Percentiles rank a stretch among this genome's conserved stretches.
Evolutionary conservation across 805 yeast genomes (phyloP).

Genomic region (Candida berthetii): DNA sequence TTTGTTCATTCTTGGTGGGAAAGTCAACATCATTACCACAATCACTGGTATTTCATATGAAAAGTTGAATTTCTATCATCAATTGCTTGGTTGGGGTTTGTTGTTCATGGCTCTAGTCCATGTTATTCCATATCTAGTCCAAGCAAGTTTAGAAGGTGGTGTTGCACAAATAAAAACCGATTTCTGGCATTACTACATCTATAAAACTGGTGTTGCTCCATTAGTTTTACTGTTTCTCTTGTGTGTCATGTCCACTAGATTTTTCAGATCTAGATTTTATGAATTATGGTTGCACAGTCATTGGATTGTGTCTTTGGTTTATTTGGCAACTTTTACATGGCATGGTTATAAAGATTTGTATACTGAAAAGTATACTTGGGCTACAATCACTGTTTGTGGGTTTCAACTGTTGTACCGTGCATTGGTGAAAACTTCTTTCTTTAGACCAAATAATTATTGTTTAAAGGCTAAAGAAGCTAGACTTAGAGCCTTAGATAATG

Average conservation of each 20-base stretch:
- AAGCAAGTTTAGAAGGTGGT: conserved; percentile 45
- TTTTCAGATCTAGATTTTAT: conserved; percentile 32
- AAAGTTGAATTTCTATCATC: conserved; percentile 45
- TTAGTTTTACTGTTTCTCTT: conserved; percentile 35
- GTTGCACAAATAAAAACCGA: conserved; percentile 13
- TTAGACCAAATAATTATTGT: conserved; percentile 32
- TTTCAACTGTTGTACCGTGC: conserved; percentile 42
- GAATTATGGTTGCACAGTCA: conserved; percentile 46
- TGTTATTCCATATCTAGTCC: conserved; percentile 42
- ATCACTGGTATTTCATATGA: conserved; percentile 51
- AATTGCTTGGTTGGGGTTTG: conserved; percentile 31
- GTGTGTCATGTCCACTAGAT: conserved; percentile 35
- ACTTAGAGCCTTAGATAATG: conserved; percentile 15
- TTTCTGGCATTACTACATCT: conserved; percentile 17
- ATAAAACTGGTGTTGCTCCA: conserved; percentile 41
- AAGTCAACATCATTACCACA: conserved; percentile 40
- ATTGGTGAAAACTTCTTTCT: conserved; percentile 35
- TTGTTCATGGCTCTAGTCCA: conserved; percentile 41
- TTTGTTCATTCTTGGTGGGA: conserved; percentile 43
- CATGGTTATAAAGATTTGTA: conserved; percentile 32
- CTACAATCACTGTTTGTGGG: conserved; percentile 45
- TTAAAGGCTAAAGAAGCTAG: conserved; percentile 31
- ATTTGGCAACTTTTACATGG: conserved; percentile 37
- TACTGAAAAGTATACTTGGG: conserved; percentile 39
- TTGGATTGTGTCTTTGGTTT: conserved; percentile 46